These are phyloP conservation scores for Verticillium klebahnii DNA, from an alignment of 2,329 filamentous ascomycete genomes.

Conservation along the genomic window DNA sequence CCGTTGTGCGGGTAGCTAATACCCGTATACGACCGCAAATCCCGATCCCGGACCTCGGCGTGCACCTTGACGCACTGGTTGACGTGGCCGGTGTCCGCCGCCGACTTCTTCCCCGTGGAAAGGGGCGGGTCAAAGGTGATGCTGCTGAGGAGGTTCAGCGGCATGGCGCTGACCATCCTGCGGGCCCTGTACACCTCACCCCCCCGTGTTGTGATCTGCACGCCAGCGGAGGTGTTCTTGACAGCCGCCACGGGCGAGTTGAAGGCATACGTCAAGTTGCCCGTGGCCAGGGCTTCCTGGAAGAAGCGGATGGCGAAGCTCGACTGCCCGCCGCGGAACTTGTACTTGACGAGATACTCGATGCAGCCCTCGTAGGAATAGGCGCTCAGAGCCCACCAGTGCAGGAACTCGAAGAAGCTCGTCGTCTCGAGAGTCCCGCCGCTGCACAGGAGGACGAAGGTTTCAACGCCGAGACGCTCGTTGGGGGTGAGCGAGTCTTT, in stretches of 20 bases:
- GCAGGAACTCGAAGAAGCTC: slow-evolving; percentile 41
- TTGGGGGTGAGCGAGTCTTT: slow-evolving; percentile 29
- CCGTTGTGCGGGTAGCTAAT: slow-evolving; percentile 37
- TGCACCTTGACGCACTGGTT: slow-evolving; percentile 43
- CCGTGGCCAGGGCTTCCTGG: slow-evolving; percentile 31
- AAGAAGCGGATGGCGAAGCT: slow-evolving; percentile 40
- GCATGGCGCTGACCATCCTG: slow-evolving; percentile 36
- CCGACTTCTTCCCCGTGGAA: slow-evolving; percentile 24
- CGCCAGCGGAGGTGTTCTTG: slow-evolving; percentile 18
- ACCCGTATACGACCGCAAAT: slow-evolving; percentile 37
- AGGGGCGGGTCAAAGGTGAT: slow-evolving; percentile 36
- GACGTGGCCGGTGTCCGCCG: slow-evolving; percentile 33
- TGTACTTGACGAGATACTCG: slow-evolving; percentile 34
- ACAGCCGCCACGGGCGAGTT: slow-evolving; percentile 29
- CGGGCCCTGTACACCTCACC: slow-evolving; percentile 22
- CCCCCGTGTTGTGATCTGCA: slow-evolving; percentile 26
- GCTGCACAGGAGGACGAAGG: slow-evolving; percentile 36
- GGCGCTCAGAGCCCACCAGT: slow-evolving; percentile 37
- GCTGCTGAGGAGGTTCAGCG: slow-evolving; percentile 36
- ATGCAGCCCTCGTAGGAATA: slow-evolving; percentile 34
- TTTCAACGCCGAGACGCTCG: slow-evolving; percentile 34
- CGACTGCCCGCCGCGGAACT: slow-evolving; percentile 37
- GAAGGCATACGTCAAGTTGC: slow-evolving; percentile 35
- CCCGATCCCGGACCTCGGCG: slow-evolving; percentile 33
- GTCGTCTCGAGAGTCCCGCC: slow-evolving; percentile 36